Percentiles rank a stretch among this genome's conserved stretches.
Evolutionary conservation across 371 early-diverging fungal species (phyloP).

Genomic region (Fennellomyces sp.): DNA sequence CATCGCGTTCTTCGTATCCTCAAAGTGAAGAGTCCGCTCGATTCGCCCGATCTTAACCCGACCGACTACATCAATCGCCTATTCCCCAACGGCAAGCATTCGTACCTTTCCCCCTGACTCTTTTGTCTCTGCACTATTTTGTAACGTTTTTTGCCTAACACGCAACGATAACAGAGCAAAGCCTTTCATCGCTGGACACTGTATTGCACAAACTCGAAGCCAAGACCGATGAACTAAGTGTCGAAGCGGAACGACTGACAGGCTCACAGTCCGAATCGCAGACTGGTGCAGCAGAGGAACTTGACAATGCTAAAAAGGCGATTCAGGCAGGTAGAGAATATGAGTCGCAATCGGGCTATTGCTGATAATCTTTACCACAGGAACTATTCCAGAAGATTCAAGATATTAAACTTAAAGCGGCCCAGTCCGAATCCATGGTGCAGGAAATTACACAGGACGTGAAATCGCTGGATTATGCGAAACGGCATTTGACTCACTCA

Average conservation of each 20-base stretch:
- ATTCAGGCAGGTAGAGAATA: constrained; percentile 58
- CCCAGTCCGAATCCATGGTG: constrained; percentile 86
- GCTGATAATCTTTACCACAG: constrained; percentile 42
- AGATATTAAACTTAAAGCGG: constrained; percentile 83
- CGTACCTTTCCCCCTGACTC: background rate
- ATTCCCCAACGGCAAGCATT: constrained; percentile 81
- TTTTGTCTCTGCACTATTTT: background rate
- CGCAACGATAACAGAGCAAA: constrained; percentile 56
- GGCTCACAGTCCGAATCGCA: constrained; percentile 69
- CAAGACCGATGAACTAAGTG: constrained; percentile 60
- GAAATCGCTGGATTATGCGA: constrained; percentile 91
- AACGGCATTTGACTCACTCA: constrained; percentile 83
- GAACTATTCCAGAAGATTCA: constrained; percentile 78
- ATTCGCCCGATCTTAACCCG: constrained; percentile 73
- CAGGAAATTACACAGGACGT: constrained; percentile 95
- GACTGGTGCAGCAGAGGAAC: constrained; percentile 57
- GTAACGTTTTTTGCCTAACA: background rate
- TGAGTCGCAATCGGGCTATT: no score
- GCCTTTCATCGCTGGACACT: constrained; percentile 70
- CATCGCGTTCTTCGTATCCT: constrained; percentile 11
- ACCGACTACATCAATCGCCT: constrained; percentile 78
- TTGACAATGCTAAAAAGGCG: constrained; percentile 69
- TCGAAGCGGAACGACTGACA: constrained; percentile 72
- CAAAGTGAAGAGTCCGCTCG: constrained; percentile 61
- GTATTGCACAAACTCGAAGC: constrained; percentile 64